Base-by-base conservation (phyloP, 2,329 filamentous ascomycete genomes). In the Talaromyces piceae region DNA sequence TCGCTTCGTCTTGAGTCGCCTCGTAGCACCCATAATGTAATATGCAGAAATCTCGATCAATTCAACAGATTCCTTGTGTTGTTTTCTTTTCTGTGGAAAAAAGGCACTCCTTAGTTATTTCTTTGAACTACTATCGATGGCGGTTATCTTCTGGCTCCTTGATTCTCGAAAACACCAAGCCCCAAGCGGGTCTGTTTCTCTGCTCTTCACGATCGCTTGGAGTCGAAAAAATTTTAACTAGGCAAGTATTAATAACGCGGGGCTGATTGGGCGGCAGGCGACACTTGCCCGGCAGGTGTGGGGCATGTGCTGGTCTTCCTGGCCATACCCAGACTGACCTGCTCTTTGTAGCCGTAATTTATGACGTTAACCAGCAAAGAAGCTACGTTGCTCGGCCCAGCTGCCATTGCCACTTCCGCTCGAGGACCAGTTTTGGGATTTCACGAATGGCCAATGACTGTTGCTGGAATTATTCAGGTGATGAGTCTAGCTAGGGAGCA, bases 1-100 rank as follows among this genome's bases (percentile, higher is more conserved):
- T 57, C 86, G 79, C 69, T 87, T 81, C 3, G 86, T 91, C 72
- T 91, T 91, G 51, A 81, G 83, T 56, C 83, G 76, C n/a, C 73
- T 67, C 31, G 77, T 73, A 55, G 87, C 79, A 43, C 85, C 86
- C 86, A 90, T 90, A 53, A 61, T 77, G 39, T 43, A 16, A 13
- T 16, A 30, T 30, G 28, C 28, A 7, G 33, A 39, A 30, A 30
- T 30, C 27, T 13, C 13, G 9, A 12, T 30, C 9, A 30, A n/a
- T n/a, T n/a, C n/a, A n/a, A n/a, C n/a, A n/a, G n/a, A n/a, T n/a
- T n/a, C n/a, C n/a, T n/a, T n/a, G n/a, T n/a, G n/a, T n/a, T n/a
- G n/a, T n/a, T n/a, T n/a, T n/a, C n/a, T n/a, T n/a, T n/a, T n/a
- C n/a, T n/a, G n/a, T n/a, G n/a, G n/a, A n/a, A n/a, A n/a, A n/a